Conservation (phyloP, 2,329 filamentous ascomycete genomes). For the Pyrenophora graminea region DNA sequence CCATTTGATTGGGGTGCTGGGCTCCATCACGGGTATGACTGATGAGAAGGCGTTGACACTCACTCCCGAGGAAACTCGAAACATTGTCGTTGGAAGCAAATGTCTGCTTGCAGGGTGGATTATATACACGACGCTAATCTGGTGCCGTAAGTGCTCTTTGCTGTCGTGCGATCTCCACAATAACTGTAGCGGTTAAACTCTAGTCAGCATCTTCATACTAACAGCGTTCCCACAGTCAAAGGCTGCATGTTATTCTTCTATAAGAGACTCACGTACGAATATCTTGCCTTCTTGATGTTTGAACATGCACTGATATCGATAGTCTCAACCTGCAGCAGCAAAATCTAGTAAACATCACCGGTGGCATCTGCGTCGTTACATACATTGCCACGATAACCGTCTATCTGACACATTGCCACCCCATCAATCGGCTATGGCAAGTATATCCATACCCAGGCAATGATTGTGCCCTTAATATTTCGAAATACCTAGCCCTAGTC, state of each 20-base stretch:
- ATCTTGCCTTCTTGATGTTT: background rate
- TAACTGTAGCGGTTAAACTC: background rate
- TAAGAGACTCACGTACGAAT: constrained; percentile 12
- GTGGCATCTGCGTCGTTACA: constrained; percentile 3
- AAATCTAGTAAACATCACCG: constrained; percentile 10
- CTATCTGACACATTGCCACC: constrained; percentile 13
- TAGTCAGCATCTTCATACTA: background rate
- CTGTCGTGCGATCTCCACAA: background rate
- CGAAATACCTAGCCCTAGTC: constrained; percentile 13
- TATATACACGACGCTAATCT: constrained; percentile 13
- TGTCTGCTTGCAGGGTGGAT: constrained; percentile 16
- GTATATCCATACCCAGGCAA: constrained; percentile 15
- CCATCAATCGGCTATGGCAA: constrained; percentile 14
- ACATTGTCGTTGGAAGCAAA: constrained; percentile 13
- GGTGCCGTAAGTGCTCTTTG: constrained; percentile 13
- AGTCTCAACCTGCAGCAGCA: constrained; percentile 11
- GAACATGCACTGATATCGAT: background rate
- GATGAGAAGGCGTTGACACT: constrained; percentile 11
- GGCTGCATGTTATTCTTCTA: constrained; percentile 19
- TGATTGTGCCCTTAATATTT: constrained; percentile 14
- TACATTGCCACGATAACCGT: constrained; percentile 12
- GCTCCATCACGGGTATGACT: constrained; percentile 15
- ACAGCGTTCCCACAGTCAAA: constrained; percentile 8
- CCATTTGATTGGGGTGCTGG: constrained; percentile 12
- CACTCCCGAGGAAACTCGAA: constrained; percentile 4